phyloP scores from a whole-genome alignment of 2,329 filamentous ascomycete species.

The Talaromyces sp. region DNA sequence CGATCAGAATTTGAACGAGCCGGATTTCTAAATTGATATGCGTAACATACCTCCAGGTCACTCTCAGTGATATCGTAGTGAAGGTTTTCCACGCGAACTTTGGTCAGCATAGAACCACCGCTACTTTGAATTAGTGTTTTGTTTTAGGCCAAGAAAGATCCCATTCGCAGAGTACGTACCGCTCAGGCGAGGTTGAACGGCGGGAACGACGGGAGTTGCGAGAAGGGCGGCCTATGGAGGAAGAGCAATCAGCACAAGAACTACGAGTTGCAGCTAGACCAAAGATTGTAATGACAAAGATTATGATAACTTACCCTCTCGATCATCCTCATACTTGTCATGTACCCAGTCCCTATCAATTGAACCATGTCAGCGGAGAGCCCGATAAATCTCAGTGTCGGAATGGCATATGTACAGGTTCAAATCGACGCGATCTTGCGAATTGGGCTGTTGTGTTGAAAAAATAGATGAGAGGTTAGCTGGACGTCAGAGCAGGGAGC shows the following conservation, averaged over 20 bases:
- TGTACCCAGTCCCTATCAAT: constrained; percentile 85
- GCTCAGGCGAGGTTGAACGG: constrained; percentile 39
- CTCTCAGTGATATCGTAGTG: constrained; percentile 89
- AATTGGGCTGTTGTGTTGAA: constrained; percentile 47
- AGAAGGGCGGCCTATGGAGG: constrained; percentile 44
- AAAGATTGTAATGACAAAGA: too few species aligned
- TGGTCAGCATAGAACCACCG: constrained; percentile 61
- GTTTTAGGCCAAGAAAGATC: background rate
- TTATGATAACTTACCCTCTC: constrained; percentile 48
- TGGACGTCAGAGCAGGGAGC: constrained; percentile 42
- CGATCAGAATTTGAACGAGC: background rate
- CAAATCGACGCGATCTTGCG: constrained; percentile 49
- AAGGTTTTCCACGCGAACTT: constrained; percentile 83
- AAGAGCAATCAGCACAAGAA: constrained; percentile 22
- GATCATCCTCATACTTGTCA: constrained; percentile 80
- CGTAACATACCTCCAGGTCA: constrained; percentile 69
- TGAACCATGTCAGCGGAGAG: constrained; percentile 9
- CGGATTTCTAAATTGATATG: background rate
- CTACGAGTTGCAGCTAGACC: background rate
- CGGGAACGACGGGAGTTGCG: constrained; percentile 46
- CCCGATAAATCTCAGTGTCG: background rate
- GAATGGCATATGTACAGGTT: constrained; percentile 42
- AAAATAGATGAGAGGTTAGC: constrained; percentile 48
- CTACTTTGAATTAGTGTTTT: constrained; percentile 33
- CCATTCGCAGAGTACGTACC: constrained; percentile 31